phyloP scores from a whole-genome alignment of 2,329 filamentous ascomycete species.

The Orbilia oligospora region DNA sequence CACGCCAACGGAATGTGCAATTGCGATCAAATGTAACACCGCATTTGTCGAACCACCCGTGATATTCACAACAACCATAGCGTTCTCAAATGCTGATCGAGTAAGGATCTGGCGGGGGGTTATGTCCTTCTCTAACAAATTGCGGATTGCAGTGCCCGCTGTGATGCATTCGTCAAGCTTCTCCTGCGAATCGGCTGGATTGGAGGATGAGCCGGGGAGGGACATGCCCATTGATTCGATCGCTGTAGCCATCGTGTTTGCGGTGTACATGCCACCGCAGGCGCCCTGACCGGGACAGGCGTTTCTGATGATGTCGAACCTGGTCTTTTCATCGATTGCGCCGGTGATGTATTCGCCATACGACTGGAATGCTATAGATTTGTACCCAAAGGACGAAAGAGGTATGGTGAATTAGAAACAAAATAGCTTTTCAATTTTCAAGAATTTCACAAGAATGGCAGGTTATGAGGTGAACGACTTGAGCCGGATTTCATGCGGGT shows the following conservation, averaged over 20 bases:
- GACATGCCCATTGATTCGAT: slow-evolving; percentile 83
- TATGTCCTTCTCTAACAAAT: slow-evolving; percentile 82
- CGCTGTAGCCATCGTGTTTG: slow-evolving; percentile 82
- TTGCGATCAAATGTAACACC: slow-evolving; percentile 86
- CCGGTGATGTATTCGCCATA: slow-evolving; percentile 95
- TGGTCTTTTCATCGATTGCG: slow-evolving; percentile 82
- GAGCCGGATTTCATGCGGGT: not conserved
- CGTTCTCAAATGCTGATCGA: slow-evolving; percentile 84
- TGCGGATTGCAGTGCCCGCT: slow-evolving; percentile 81
- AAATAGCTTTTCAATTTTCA: not conserved
- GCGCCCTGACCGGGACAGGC: slow-evolving; percentile 88
- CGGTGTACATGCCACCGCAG: slow-evolving; percentile 88
- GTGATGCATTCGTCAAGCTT: slow-evolving; percentile 81
- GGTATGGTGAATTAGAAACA: slow-evolving; percentile 13
- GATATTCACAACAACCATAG: slow-evolving; percentile 86
- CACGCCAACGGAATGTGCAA: slow-evolving; percentile 84
- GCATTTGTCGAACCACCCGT: slow-evolving; percentile 89
- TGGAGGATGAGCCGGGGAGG: slow-evolving; percentile 84
- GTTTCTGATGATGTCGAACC: slow-evolving; percentile 93
- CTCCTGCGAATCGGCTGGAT: slow-evolving; percentile 79
- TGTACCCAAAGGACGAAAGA: not conserved
- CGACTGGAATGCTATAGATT: slow-evolving; percentile 82
- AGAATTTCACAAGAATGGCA: not conserved
- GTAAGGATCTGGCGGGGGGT: slow-evolving; percentile 83
- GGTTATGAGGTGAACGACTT: slow-evolving; percentile 2